Conservation (phyloP, 2,329 filamentous ascomycete genomes). For the Bipolaris victoriae region DNA sequence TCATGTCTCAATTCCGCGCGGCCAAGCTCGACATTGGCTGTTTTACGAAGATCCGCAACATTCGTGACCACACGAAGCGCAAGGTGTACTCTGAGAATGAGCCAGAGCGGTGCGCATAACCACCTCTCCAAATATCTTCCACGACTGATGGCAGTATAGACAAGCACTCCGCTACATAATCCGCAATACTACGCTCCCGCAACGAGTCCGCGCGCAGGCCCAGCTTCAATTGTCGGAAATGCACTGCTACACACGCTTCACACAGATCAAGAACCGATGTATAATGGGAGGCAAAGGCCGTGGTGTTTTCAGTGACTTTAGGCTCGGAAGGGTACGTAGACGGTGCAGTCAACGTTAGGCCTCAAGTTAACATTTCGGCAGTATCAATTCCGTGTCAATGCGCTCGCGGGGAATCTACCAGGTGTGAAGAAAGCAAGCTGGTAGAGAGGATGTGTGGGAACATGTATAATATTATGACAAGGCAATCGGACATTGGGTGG, state of each 20-base stretch:
- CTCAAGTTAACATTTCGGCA: slow-evolving; percentile 50
- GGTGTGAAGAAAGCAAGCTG: slow-evolving; percentile 97
- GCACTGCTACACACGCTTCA: slow-evolving; percentile 93
- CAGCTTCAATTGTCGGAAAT: slow-evolving; percentile 93
- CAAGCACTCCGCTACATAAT: slow-evolving; percentile 85
- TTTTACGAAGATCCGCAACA: slow-evolving; percentile 82
- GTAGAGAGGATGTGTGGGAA: slow-evolving; percentile 58
- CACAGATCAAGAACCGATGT: slow-evolving; percentile 93
- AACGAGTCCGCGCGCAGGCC: slow-evolving; percentile 83
- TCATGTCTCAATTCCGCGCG: slow-evolving; percentile 75
- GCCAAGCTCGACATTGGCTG: slow-evolving; percentile 90
- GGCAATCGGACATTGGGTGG: slow-evolving; percentile 37
- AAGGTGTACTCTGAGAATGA: slow-evolving; percentile 88
- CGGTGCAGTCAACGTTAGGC: not conserved
- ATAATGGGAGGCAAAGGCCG: slow-evolving; percentile 87
- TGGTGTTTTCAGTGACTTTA: slow-evolving; percentile 92
- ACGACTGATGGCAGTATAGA: slow-evolving; percentile 54
- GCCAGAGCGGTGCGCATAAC: slow-evolving; percentile 73
- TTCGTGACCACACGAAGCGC: slow-evolving; percentile 96
- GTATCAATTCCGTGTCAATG: slow-evolving; percentile 93
- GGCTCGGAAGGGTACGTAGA: slow-evolving; percentile 79
- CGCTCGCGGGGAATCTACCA: slow-evolving; percentile 81
- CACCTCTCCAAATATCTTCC: slow-evolving; percentile 7
- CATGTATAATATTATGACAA: slow-evolving; percentile 24
- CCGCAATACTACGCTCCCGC: slow-evolving; percentile 85